These are phyloP conservation scores for Copromyces sp. DNA, from an alignment of 495 filamentous ascomycete genomes.

Conservation along the genomic window DNA sequence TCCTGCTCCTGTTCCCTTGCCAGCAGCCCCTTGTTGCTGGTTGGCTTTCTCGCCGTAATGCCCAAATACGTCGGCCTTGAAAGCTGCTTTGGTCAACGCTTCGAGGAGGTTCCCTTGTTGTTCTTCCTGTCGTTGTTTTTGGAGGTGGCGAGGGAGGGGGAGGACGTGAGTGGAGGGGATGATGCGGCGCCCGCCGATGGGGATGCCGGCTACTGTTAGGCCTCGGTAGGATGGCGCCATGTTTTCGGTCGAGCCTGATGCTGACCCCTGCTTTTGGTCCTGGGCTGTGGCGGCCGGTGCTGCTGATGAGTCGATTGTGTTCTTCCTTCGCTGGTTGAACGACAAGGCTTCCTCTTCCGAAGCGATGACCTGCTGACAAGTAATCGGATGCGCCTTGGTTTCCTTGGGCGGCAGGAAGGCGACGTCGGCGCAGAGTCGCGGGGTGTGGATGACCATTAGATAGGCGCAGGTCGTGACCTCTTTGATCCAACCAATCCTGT, in stretches of 20 bases:
- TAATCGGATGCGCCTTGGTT: constrained; percentile 65
- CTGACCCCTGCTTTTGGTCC: constrained; percentile 25
- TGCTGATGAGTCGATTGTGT: neutral
- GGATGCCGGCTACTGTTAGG: constrained; percentile 19
- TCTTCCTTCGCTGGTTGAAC: constrained; percentile 44
- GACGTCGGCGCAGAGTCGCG: constrained; percentile 82
- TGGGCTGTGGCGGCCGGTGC: constrained; percentile 23
- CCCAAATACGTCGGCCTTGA: neutral
- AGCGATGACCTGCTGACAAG: constrained; percentile 60
- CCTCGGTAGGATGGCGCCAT: constrained; percentile 12
- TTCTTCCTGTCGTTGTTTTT: neutral
- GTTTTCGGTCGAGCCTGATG: too few relatives aligned
- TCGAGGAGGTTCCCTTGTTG: neutral
- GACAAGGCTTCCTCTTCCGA: constrained; percentile 42
- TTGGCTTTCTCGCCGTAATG: neutral
- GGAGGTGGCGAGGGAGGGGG: neutral
- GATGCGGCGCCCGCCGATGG: constrained; percentile 23
- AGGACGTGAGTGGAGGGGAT: neutral
- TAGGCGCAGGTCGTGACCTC: constrained; percentile 91
- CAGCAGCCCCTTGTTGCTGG: neutral
- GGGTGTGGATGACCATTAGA: constrained; percentile 89
- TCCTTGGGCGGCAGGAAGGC: constrained; percentile 84
- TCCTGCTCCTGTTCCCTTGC: constrained; percentile 5
- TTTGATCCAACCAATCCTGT: constrained; percentile 91
- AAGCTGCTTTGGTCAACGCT: neutral